phyloP scores from a whole-genome alignment of 495 filamentous ascomycete species.

The Neurospora intermedia region DNA sequence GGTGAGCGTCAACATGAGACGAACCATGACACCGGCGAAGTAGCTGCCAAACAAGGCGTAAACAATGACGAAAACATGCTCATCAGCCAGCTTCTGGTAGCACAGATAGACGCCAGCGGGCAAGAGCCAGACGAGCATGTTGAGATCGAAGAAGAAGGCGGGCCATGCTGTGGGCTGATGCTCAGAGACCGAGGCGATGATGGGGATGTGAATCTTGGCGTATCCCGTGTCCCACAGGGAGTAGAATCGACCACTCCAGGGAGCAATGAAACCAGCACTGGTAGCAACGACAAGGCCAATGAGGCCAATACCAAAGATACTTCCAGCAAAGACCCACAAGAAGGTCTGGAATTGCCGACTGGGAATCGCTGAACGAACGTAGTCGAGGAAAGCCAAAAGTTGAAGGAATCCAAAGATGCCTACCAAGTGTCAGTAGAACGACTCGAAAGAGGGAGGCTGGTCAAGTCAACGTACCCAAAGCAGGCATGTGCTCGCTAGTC shows the following conservation, averaged over 20 bases:
- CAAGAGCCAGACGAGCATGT: conserved; percentile 98
- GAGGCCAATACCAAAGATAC: conserved; percentile 51
- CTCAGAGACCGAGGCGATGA: conserved; percentile 98
- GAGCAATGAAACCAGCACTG: conserved; percentile 81
- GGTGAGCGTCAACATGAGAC: conserved; percentile 94
- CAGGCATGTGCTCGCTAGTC: conserved; percentile 98
- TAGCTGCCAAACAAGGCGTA: conserved; percentile 93
- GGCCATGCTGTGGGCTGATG: conserved; percentile 99
- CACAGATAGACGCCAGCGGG: conserved; percentile 97
- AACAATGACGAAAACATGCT: conserved; percentile 97
- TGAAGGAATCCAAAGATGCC: conserved; percentile 95
- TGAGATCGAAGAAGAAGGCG: conserved; percentile 98
- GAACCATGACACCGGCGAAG: conserved; percentile 99
- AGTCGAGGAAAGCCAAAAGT: conserved; percentile 88
- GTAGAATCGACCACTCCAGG: conserved; percentile 98
- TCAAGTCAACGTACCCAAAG: conserved; percentile 55
- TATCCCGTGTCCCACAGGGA: conserved; percentile 99
- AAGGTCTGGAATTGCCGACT: conserved; percentile 89
- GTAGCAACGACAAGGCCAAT: conserved; percentile 68
- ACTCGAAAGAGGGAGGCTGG: neutral
- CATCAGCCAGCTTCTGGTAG: conserved; percentile 85
- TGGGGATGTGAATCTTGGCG: conserved; percentile 98
- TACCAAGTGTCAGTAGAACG: conserved; percentile 29
- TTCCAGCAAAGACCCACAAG: conserved; percentile 66
- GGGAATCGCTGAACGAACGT: conserved; percentile 73